Percentiles rank a stretch among this genome's conserved stretches.
Conservation (phyloP, 257 asterid species). For the Solanum chilense region DNA sequence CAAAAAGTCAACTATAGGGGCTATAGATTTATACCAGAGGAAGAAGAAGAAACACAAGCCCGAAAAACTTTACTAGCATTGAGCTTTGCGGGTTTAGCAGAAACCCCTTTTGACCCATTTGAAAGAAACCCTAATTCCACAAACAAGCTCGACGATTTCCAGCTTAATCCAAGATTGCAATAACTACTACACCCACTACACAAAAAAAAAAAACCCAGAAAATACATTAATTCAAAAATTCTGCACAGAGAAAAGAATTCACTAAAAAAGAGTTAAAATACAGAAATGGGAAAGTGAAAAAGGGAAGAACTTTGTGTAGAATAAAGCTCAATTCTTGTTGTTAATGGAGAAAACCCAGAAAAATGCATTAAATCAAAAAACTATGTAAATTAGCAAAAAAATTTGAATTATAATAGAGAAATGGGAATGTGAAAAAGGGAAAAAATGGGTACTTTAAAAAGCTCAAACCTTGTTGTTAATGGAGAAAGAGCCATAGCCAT, state of each 20-base stretch:
- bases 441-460: background rate
- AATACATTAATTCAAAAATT: background rate
- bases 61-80: background rate
- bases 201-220: background rate
- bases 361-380: background rate
- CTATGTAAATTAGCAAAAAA: background rate
- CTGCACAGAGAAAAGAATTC: background rate
- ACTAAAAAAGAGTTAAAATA: background rate
- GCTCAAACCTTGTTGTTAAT: slow-evolving; percentile 22
- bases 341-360: slow-evolving; percentile 19
- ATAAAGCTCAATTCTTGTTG: slow-evolving; percentile 10
- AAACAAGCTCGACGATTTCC: slow-evolving; percentile 50
- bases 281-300: background rate
- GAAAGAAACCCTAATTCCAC: slow-evolving; percentile 17
- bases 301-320: background rate
- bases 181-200: slow-evolving; percentile 27
- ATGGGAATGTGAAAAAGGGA: background rate
- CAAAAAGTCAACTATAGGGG: background rate
- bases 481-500: slow-evolving; percentile 38
- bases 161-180: slow-evolving; percentile 26
- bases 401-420: background rate
- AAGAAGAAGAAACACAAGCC: slow-evolving; percentile 20
- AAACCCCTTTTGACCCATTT: slow-evolving; percentile 7
- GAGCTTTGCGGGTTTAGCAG: slow-evolving; percentile 18
- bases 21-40: slow-evolving; percentile 23